Conservation (phyloP, 768 basidiomycete genomes). For the Floccularia luteovirens region DNA sequence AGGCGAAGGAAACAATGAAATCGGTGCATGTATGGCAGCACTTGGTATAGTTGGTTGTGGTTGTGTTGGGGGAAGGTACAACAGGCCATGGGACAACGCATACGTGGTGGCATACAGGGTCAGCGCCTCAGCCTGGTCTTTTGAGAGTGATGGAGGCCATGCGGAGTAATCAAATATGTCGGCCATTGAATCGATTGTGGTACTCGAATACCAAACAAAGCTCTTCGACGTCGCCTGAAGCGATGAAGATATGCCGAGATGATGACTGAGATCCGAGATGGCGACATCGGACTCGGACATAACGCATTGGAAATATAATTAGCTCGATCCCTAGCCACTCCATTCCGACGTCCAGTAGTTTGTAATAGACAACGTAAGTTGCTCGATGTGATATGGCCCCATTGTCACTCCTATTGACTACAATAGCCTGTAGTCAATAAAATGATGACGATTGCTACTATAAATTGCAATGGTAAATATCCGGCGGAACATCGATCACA, state of each 20-base stretch:
- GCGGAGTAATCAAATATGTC: constrained; percentile 35
- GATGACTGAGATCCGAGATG: background rate
- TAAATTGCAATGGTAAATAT: no score
- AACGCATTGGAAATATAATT: no score
- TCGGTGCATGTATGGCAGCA: constrained; percentile 84
- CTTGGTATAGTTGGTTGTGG: constrained; percentile 45
- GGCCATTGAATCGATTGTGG: constrained; percentile 11
- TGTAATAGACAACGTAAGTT: no score
- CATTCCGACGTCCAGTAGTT: no score
- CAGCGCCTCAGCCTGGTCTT: constrained; percentile 50
- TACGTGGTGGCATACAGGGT: constrained; percentile 68
- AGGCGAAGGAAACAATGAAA: constrained; percentile 83
- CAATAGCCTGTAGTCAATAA: no score
- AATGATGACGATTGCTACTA: no score
- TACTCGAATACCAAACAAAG: background rate
- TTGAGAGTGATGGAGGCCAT: constrained; percentile 73
- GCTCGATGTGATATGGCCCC: no score
- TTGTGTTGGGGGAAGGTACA: constrained; percentile 62
- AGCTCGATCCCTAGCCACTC: no score
- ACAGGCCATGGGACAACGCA: constrained; percentile 76
- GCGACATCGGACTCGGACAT: background rate
- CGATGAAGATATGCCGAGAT: background rate
- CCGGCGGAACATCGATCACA: no score
- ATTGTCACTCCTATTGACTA: no score
- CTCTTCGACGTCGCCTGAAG: background rate